Evolutionary conservation across 805 yeast species (phyloP), one percentile per base, ranked within the genome.

Genomic region (Clavispora vitiphila): DNA sequence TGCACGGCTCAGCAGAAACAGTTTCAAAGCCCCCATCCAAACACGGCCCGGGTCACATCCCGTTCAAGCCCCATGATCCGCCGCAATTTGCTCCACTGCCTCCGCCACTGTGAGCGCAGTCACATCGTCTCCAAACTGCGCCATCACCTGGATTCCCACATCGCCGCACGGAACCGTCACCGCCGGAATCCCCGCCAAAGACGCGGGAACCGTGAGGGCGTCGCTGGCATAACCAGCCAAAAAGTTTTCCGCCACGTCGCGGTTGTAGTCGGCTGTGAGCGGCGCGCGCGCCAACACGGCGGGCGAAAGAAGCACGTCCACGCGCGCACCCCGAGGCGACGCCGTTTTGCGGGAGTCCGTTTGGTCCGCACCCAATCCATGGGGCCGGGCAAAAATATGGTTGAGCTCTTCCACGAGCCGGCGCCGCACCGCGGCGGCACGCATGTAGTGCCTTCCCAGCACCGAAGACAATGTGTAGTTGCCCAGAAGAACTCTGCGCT

Each of bases 131-230:
- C 96, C 97, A 56, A 68, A 84, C 58, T 91, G 98, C 1, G 90
- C 95, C 56, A 83, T 76, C 2, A 93, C 50, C 57, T 95, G 98
- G 21, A 93, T 66, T 0, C 96, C 96, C 2, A 54, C 54, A 2
- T 43, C 43, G 5, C 48, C 54, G 51, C 74, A 71, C 0, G 99
- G 99, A 2, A 90, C 65, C 1, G 84, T 76, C 9, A 91, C 72
- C 0, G 96, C 78, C 1, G 99, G 99, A 2, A 91, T 60, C 0
- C 98, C 98, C 0, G 96, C 95, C 43, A 95, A 63, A 1, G 96
- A 89, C 31, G 93, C 85, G 0, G 99, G 97, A 4, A 89, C 84
- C 0, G 96, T 87, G 42, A 89, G 72, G 0, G 85, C 78, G 61
- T 93, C 99, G 59, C 88, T 86, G 40, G 83, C 69, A 53, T 85